Base-by-base conservation (phyloP, 768 basidiomycete genomes). In the Rhodosporidiobolus sp. region DNA sequence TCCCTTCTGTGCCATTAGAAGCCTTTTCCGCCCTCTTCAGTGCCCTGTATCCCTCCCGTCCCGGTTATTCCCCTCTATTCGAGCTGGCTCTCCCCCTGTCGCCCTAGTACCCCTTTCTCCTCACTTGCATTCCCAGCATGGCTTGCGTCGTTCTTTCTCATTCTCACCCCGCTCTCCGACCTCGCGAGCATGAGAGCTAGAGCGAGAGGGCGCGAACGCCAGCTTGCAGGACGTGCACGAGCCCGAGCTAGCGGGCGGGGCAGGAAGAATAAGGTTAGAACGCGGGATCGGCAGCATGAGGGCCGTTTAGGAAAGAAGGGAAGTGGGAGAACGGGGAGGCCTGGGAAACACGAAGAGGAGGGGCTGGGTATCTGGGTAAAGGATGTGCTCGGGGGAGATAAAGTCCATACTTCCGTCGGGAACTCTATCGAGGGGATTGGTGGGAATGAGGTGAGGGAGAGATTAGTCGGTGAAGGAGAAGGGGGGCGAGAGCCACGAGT, bases 401-500 rank as follows among this genome's bases (percentile, higher is more conserved):
- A 43, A 14, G n/a, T 7, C 38, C 38, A 43, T 43, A 43, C 38
- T 43, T 43, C 38, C 38, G 38, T 43, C 38, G 38, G 38, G 38
- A 14, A n/a, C 8, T 43, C 38, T 43, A 43, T 43, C 38, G 38
- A 43, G 38, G 14, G 8, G 38, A 14, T 43, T 7, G 7, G 38
- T 7, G 38, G 52, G 12, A 26, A n/a, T 14, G n/a, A 14, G 52
- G 28, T 14, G 48, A 50, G 48, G 19, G 45, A 19, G 24, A 63
- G 12, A 28, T 17, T 11, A 48, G 61, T 50, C 49, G 26, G 26
- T 48, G 61, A 64, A 64, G 24, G 38, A 45, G 63, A 64, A 53
- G 6, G 50, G 38, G 35, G 61, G 66, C 17, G 69, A 71, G 38
- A 75, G 61, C 69, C 69, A 70, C 12, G 48, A 57, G 65, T 75